These are phyloP conservation scores for Candida orba DNA, from an alignment of 805 yeast genomes.

Conservation along the genomic window DNA sequence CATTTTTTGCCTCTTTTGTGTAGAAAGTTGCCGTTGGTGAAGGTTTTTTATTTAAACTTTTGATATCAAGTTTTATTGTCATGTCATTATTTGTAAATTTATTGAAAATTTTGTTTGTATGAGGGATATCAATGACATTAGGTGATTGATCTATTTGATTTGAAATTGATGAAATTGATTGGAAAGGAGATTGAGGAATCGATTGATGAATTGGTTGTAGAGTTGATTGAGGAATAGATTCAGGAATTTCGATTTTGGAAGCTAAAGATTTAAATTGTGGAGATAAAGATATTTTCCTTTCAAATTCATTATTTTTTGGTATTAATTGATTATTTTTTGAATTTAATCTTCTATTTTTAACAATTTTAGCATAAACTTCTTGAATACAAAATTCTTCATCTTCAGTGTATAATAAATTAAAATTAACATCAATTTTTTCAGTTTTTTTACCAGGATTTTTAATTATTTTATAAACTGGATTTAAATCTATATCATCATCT, in stretches of 20 bases:
- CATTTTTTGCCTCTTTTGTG: constrained; percentile 69
- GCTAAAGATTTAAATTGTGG: constrained; percentile 10
- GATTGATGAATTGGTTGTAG: too few relatives aligned
- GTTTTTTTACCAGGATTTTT: constrained; percentile 49
- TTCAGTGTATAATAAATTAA: constrained; percentile 43
- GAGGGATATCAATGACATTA: too few relatives aligned
- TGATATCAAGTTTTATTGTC: constrained; percentile 16
- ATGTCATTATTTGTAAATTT: neutral
- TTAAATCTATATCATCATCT: constrained; percentile 25
- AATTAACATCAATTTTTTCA: constrained; percentile 54
- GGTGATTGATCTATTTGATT: too few relatives aligned
- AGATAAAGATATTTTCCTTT: neutral
- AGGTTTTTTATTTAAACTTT: constrained; percentile 27
- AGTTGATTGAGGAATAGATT: neutral
- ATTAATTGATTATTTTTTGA: too few relatives aligned
- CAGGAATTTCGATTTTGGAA: constrained; percentile 1
- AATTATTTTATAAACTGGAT: constrained; percentile 42
- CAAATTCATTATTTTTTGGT: too few relatives aligned
- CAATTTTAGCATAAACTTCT: constrained; percentile 51
- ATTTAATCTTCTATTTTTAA: constrained; percentile 5
- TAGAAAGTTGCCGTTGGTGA: constrained; percentile 78
- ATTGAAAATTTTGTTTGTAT: too few relatives aligned
- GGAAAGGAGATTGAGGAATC: too few relatives aligned
- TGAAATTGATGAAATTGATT: too few relatives aligned
- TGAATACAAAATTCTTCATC: constrained; percentile 51